Evolutionary conservation across 805 yeast genomes (phyloP).

Genomic region (Candida lessepsii): DNA sequence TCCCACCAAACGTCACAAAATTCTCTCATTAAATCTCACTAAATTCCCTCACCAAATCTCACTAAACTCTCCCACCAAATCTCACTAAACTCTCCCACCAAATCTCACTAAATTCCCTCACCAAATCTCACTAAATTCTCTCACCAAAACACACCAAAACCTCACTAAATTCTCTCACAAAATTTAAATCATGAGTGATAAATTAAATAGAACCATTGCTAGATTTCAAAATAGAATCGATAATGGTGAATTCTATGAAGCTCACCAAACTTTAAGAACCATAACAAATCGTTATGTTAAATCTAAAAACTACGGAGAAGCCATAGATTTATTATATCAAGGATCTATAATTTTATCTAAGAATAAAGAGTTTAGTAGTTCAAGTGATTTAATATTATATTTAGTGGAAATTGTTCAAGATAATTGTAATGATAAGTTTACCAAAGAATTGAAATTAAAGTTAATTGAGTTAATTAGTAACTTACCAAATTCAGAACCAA

Average conservation of each 20-base stretch:
- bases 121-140: no score
- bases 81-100: neutral
- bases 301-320: constrained; percentile 62
- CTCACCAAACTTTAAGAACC: constrained; percentile 91
- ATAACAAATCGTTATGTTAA: constrained; percentile 82
- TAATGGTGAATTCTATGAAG: constrained; percentile 83
- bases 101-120: no score
- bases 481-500: constrained; percentile 42
- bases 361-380: constrained; percentile 75
- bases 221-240: constrained; percentile 69
- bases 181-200: constrained; percentile 10
- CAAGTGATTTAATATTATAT: constrained; percentile 72
- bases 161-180: neutral
- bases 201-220: constrained; percentile 47
- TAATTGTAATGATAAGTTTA: constrained; percentile 34
- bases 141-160: no score
- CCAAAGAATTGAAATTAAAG: constrained; percentile 43
- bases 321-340: constrained; percentile 69
- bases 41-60: neutral
- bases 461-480: constrained; percentile 47
- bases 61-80: no score
- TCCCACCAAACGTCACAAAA: no score
- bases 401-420: constrained; percentile 67
- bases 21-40: no score
- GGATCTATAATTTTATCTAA: constrained; percentile 68